These are phyloP conservation scores for Gymnopilus junonius DNA, from an alignment of 768 basidiomycete species.

Conservation along the genomic window DNA sequence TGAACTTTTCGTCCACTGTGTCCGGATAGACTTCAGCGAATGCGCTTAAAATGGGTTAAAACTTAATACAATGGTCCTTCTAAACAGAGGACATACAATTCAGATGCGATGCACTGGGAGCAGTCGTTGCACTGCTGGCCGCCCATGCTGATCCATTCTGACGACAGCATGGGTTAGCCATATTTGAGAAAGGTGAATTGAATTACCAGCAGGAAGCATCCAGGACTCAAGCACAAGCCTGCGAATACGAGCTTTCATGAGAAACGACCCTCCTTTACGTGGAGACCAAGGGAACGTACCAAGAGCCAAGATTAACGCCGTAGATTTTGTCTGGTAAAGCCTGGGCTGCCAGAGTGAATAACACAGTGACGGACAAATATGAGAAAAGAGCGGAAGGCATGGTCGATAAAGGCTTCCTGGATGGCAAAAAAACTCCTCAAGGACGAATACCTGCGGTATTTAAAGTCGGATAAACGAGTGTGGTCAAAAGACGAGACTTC, in stretches of 20 bases:
- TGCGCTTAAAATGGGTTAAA: conserved; percentile 43
- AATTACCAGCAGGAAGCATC: conserved; percentile 74
- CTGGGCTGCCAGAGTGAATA: conserved; percentile 16
- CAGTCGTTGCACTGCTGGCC: conserved; percentile 66
- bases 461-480: conserved; percentile 8
- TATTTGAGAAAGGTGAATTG: background rate
- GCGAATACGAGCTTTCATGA: background rate
- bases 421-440: background rate
- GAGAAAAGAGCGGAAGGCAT: conserved; percentile 31
- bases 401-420: background rate
- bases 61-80: background rate
- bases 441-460: conserved; percentile 6
- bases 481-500: background rate
- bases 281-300: conserved; percentile 37
- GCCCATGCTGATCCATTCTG: conserved; percentile 79
- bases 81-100: conserved; percentile 54
- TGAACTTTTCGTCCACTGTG: conserved; percentile 61
- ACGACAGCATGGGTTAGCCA: background rate
- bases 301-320: conserved; percentile 75
- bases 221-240: conserved; percentile 83
- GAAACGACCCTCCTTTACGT: background rate
- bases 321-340: conserved; percentile 54
- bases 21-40: conserved; percentile 63
- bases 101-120: conserved; percentile 63
- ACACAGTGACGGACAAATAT: conserved; percentile 18